Percentiles rank a stretch among this genome's conserved stretches.
phyloP scores from a whole-genome alignment of 805 yeast species.

The Yamadazyma ubonensis region DNA sequence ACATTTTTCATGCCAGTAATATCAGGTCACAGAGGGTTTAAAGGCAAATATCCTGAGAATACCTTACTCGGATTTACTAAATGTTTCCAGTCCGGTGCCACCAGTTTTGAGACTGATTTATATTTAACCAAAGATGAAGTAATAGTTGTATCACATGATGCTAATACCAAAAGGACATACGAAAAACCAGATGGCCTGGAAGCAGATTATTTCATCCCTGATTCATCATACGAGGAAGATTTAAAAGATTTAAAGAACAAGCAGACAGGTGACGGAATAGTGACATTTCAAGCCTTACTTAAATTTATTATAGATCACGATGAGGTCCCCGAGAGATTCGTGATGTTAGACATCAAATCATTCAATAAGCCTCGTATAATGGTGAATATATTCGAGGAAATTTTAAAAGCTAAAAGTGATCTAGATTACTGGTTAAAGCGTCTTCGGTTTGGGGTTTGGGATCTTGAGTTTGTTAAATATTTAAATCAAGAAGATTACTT shows the following conservation, averaged over 20 bases:
- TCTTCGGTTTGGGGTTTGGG: constrained; percentile 43
- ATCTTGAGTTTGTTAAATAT: constrained; percentile 35
- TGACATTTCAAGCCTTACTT: constrained; percentile 32
- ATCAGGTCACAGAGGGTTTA: constrained; percentile 45
- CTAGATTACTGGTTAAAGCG: constrained; percentile 38
- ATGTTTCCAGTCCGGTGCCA: constrained; percentile 39
- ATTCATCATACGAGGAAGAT: constrained; percentile 28
- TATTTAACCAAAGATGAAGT: constrained; percentile 39
- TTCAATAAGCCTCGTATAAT: constrained; percentile 37
- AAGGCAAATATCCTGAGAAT: constrained; percentile 40
- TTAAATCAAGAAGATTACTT: constrained; percentile 40
- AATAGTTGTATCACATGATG: constrained; percentile 41
- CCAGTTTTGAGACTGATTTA: constrained; percentile 42
- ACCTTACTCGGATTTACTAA: constrained; percentile 36
- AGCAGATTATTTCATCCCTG: constrained; percentile 33
- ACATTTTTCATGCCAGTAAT: constrained; percentile 21
- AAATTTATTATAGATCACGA: constrained; percentile 22
- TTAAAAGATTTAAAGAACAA: constrained; percentile 30
- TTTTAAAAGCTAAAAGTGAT: constrained; percentile 27
- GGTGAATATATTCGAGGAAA: constrained; percentile 29
- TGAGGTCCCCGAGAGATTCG: constrained; percentile 17
- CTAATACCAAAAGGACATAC: constrained; percentile 37
- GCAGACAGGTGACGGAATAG: constrained; percentile 31
- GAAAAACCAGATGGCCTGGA: constrained; percentile 33
- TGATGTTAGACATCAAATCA: constrained; percentile 42